phyloP scores from a whole-genome alignment of 2,329 filamentous ascomycete genomes.

The Onygena corvina region DNA sequence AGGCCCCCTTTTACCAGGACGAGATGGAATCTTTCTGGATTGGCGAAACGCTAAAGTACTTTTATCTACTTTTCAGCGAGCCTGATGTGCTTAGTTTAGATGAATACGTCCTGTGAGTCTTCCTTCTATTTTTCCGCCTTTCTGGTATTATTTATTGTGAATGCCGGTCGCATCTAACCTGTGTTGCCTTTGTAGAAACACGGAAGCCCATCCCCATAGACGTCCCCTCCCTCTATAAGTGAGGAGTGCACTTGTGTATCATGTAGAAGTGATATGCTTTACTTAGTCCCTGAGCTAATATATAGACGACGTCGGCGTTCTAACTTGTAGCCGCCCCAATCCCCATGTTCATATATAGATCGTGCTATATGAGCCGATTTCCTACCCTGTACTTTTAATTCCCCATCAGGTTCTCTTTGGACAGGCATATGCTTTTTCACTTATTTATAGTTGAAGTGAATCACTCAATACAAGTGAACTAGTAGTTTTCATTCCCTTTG shows the following conservation, averaged over 20 bases:
- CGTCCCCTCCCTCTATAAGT: conserved; percentile 3
- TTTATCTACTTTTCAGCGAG: conserved; percentile 66
- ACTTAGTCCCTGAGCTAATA: no score
- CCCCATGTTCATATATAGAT: background rate
- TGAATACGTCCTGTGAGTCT: conserved; percentile 49
- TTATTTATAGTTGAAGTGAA: background rate
- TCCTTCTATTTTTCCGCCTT: conserved; percentile 50
- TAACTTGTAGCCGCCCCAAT: background rate
- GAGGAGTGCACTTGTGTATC: background rate
- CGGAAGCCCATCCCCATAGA: conserved; percentile 43
- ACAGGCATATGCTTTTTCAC: no score
- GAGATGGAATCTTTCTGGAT: conserved; percentile 86
- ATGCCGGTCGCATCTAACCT: background rate
- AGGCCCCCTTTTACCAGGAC: conserved; percentile 51
- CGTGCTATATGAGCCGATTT: background rate
- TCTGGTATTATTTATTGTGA: conserved; percentile 60
- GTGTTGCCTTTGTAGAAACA: conserved; percentile 29
- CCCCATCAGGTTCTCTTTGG: background rate
- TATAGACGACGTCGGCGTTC: background rate
- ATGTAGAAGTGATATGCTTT: background rate
- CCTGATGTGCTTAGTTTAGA: conserved; percentile 54
- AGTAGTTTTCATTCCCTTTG: no score
- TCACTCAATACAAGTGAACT: no score
- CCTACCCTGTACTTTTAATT: background rate
- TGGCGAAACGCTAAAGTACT: conserved; percentile 86